phyloP scores from a whole-genome alignment of 2,329 filamentous ascomycete species.

The Aspergillus caelatus region DNA sequence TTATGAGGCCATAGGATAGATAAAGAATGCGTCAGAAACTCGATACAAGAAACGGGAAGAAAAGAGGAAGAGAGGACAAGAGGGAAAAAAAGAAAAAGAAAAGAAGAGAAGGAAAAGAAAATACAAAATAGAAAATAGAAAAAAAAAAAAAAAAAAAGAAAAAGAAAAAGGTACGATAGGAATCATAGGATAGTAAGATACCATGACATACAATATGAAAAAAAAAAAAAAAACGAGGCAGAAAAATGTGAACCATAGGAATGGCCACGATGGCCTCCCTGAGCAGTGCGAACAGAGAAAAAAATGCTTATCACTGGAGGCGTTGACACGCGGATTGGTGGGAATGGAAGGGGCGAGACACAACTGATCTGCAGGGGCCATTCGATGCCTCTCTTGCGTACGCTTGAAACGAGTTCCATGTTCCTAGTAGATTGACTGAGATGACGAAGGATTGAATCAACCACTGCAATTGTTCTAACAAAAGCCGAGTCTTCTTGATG shows the following conservation, averaged over 20 bases:
- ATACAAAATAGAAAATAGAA: constrained; percentile 3
- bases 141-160: neutral
- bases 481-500: neutral
- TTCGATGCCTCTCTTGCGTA: neutral
- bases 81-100: neutral
- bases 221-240: constrained; percentile 1
- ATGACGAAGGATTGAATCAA: neutral
- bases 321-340: constrained; percentile 7
- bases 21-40: neutral
- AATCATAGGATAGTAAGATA: too few species aligned
- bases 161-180: too few species aligned
- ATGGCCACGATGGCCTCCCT: constrained; percentile 6
- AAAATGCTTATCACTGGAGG: constrained; percentile 6
- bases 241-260: constrained; percentile 9
- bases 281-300: neutral
- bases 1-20: constrained; percentile 1
- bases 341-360: constrained; percentile 6
- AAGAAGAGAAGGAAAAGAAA: constrained; percentile 9
- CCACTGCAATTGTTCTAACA: neutral
- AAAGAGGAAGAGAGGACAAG: constrained; percentile 11
- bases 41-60: neutral
- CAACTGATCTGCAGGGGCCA: constrained; percentile 11
- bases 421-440: neutral
- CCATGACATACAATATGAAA: too few species aligned
- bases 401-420: neutral